phyloP scores from a whole-genome alignment of 2,329 filamentous ascomycete genomes.

The Trichoderma lentiforme region DNA sequence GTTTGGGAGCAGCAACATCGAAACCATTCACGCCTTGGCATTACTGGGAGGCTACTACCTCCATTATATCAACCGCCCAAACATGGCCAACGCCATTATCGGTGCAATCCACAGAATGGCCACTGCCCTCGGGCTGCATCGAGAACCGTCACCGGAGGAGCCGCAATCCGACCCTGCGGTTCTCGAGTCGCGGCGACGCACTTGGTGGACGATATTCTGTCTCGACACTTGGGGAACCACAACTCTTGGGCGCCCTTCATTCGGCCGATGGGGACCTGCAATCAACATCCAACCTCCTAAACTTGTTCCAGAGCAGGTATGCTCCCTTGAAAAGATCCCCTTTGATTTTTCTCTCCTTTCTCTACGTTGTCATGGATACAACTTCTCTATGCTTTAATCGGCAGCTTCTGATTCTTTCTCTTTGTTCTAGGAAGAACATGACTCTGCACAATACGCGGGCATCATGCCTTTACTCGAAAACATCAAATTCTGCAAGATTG shows the following conservation, averaged over 20 bases:
- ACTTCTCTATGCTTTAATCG: too few relatives aligned
- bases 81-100: constrained; percentile 71
- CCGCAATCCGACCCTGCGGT: not conserved
- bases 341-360: not conserved
- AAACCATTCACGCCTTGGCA: constrained; percentile 67
- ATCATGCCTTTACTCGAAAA: constrained; percentile 72
- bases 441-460: constrained; percentile 58
- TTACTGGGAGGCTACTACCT: constrained; percentile 74
- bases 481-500: constrained; percentile 75
- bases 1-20: constrained; percentile 61
- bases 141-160: constrained; percentile 43
- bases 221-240: constrained; percentile 72
- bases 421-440: constrained; percentile 31
- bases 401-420: not conserved
- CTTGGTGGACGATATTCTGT: constrained; percentile 74
- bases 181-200: constrained; percentile 30
- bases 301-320: constrained; percentile 41
- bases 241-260: constrained; percentile 66
- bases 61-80: constrained; percentile 73
- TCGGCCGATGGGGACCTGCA: constrained; percentile 64
- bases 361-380: not conserved
- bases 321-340: not conserved
- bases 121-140: constrained; percentile 68
- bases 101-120: constrained; percentile 71
- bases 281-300: constrained; percentile 64